These are phyloP conservation scores for Collariella sp. DNA, from an alignment of 495 filamentous ascomycete species.

Conservation along the genomic window DNA sequence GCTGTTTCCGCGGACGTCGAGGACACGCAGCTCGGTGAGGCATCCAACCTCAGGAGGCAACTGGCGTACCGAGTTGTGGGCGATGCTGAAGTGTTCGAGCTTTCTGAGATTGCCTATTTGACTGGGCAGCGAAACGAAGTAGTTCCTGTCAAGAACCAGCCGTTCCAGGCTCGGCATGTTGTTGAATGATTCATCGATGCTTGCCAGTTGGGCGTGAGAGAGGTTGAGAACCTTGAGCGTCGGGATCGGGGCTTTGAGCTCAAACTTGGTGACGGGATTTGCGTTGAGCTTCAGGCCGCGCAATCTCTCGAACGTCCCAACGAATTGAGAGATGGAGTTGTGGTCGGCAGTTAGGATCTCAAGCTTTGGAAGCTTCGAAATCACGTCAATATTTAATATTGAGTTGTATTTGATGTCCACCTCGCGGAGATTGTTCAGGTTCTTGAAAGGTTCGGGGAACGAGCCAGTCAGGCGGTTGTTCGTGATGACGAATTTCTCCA, in stretches of 20 bases:
- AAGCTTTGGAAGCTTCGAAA: conserved; percentile 71
- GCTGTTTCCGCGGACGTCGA: conserved; percentile 90
- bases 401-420: conserved; percentile 90
- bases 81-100: conserved; percentile 87
- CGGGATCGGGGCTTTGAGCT: conserved; percentile 64
- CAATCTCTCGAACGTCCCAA: conserved; percentile 74
- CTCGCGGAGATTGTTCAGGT: conserved; percentile 72
- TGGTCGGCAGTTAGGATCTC: conserved; percentile 84
- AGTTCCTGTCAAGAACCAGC: conserved; percentile 87
- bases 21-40: conserved; percentile 67
- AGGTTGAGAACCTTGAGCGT: conserved; percentile 79
- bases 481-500: conserved; percentile 89
- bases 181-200: conserved; percentile 79
- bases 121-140: conserved; percentile 77
- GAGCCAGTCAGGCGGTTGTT: conserved; percentile 79
- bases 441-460: conserved; percentile 59
- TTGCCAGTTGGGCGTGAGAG: conserved; percentile 76
- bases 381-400: conserved; percentile 74
- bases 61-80: conserved; percentile 74
- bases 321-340: conserved; percentile 81
- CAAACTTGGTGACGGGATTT: conserved; percentile 89
- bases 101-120: conserved; percentile 76
- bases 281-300: conserved; percentile 79
- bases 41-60: conserved; percentile 81
- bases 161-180: conserved; percentile 79